Evolutionary conservation across 2,329 filamentous ascomycete genomes (phyloP).

Genomic region (Monilinia aucupariae): DNA sequence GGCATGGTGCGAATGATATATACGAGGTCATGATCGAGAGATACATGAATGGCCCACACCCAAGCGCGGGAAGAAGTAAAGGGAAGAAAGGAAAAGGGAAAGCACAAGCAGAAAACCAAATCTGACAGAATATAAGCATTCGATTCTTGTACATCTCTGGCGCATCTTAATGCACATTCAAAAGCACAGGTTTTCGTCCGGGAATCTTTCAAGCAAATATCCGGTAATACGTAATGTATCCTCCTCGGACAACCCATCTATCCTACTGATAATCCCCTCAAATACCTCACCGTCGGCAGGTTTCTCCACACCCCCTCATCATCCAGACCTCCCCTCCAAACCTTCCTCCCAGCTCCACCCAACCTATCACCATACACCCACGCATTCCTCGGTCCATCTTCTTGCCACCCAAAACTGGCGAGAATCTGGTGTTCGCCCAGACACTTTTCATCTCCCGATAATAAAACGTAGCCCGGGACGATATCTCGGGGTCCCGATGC

Average conservation of each 20-base stretch:
- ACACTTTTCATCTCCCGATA: neutral
- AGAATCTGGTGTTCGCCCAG: constrained; percentile 14
- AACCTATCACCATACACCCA: constrained; percentile 9
- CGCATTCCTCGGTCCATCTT: neutral
- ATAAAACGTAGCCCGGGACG: neutral
- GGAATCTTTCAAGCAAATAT: neutral
- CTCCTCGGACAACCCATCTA: neutral
- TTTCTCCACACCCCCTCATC: neutral
- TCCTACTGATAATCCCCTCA: neutral
- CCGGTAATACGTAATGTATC: neutral
- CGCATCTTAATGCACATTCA: neutral
- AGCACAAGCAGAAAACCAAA: neutral
- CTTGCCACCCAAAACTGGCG: constrained; percentile 13
- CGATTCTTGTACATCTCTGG: neutral
- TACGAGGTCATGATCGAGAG: neutral
- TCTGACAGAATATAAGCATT: neutral
- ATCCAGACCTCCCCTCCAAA: neutral
- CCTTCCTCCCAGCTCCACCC: neutral
- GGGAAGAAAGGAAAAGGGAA: neutral
- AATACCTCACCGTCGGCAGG: constrained; percentile 1
- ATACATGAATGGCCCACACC: neutral
- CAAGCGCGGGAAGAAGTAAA: neutral
- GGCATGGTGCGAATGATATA: neutral
- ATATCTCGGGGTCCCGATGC: neutral
- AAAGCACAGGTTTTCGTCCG: neutral